A percentile compares a stretch with the other conserved stretches of the same genome.
Conservation (phyloP, 495 filamentous ascomycete species). For the Cercophora sp. region DNA sequence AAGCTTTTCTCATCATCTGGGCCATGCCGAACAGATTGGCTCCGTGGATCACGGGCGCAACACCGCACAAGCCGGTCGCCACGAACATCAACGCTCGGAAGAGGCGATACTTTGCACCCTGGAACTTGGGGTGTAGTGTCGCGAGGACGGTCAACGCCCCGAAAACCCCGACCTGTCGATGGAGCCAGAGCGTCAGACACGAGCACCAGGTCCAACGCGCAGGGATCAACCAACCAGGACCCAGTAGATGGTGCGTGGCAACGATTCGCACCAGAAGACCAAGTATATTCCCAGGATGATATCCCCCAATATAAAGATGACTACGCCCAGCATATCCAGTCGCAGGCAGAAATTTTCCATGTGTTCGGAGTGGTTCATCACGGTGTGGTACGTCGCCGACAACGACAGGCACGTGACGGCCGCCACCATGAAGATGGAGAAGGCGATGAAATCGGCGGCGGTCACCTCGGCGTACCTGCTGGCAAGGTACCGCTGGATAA, state of each 20-base stretch:
- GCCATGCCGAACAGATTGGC: conserved; percentile 10
- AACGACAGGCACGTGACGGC: conserved; percentile 39
- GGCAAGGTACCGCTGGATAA: conserved; percentile 32
- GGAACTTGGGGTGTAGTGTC: conserved; percentile 61
- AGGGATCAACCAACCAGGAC: conserved; percentile 51
- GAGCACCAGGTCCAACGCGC: not conserved
- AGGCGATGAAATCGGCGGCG: conserved; percentile 33
- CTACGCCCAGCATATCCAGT: conserved; percentile 48
- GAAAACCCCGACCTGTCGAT: conserved; percentile 58
- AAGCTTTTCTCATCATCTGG: conserved; percentile 18
- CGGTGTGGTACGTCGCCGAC: conserved; percentile 45
- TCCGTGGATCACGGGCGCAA: conserved; percentile 22
- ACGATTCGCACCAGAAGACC: conserved; percentile 45
- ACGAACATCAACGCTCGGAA: conserved; percentile 78
- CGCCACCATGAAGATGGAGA: conserved; percentile 40
- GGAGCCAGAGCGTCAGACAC: not conserved
- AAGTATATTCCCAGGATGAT: conserved; percentile 48
- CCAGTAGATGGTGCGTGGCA: conserved; percentile 61
- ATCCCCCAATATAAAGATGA: conserved; percentile 42
- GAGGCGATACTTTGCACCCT: conserved; percentile 68
- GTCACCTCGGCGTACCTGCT: conserved; percentile 30
- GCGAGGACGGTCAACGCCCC: conserved; percentile 62
- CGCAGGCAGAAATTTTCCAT: conserved; percentile 40
- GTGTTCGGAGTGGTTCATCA: conserved; percentile 47
- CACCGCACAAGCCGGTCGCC: conserved; percentile 70